These are phyloP conservation scores for Taphrina communis DNA, from an alignment of 1,139 yeast species.

Conservation along the genomic window DNA sequence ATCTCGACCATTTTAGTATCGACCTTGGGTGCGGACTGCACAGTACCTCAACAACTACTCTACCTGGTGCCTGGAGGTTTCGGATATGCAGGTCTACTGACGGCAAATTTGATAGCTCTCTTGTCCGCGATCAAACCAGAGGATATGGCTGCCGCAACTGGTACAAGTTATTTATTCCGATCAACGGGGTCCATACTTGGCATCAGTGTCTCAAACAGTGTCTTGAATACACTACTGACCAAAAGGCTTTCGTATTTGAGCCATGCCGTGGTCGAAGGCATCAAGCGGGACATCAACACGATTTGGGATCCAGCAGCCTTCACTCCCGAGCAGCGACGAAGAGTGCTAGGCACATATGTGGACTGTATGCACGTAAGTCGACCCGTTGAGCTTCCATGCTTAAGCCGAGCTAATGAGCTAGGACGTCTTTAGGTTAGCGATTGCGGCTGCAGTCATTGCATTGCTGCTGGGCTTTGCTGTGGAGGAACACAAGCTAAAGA, in stretches of 20 bases:
- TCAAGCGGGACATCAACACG: conserved; percentile 29
- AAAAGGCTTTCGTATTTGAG: conserved; percentile 8
- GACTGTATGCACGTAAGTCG: conserved; percentile 34
- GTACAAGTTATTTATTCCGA: conserved; percentile 45
- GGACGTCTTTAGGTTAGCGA: conserved; percentile 15
- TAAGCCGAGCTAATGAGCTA: not conserved
- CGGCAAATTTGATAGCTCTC: conserved; percentile 38
- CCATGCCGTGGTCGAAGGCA: not conserved
- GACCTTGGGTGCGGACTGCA: conserved; percentile 42
- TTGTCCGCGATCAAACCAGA: conserved; percentile 26
- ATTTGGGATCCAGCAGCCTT: conserved; percentile 17
- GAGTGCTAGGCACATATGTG: conserved; percentile 23
- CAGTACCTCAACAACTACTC: conserved; percentile 42
- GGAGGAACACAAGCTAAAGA: conserved; percentile 12
- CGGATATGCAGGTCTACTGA: conserved; percentile 43
- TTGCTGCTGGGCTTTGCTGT: not conserved
- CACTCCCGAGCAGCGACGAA: conserved; percentile 5
- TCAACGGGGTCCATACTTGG: conserved; percentile 47
- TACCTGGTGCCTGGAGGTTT: conserved; percentile 46
- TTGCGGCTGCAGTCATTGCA: conserved; percentile 1
- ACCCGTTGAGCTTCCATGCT: not conserved
- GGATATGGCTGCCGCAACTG: conserved; percentile 47
- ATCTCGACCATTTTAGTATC: conserved; percentile 44
- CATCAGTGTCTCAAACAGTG: conserved; percentile 39
- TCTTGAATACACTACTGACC: conserved; percentile 23